phyloP scores from a whole-genome alignment of 495 filamentous ascomycete genomes.

The Xylaria venustula region DNA sequence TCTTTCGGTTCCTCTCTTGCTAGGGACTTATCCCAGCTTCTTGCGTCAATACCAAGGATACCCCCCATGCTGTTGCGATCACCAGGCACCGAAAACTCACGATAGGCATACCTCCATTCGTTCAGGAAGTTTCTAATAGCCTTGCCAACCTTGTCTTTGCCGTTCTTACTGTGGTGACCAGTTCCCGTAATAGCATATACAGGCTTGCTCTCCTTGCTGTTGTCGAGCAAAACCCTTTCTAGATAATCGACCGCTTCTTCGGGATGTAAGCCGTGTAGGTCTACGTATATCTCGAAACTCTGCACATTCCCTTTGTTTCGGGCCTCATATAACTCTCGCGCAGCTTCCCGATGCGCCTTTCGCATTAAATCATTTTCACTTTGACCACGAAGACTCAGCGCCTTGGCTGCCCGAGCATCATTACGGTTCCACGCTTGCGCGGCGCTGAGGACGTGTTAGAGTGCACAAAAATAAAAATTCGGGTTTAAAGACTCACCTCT shows the following conservation, averaged over 20 bases:
- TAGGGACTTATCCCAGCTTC: slow-evolving; percentile 78
- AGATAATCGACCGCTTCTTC: slow-evolving; percentile 97
- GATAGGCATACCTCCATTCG: slow-evolving; percentile 93
- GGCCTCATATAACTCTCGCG: slow-evolving; percentile 87
- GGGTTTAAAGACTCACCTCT: slow-evolving; percentile 61
- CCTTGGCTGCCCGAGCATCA: slow-evolving; percentile 94
- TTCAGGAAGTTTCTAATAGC: slow-evolving; percentile 86
- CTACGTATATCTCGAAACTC: slow-evolving; percentile 81
- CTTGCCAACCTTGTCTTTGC: slow-evolving; percentile 98
- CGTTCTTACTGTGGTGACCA: slow-evolving; percentile 96
- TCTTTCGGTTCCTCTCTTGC: slow-evolving; percentile 45
- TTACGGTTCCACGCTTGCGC: slow-evolving; percentile 99
- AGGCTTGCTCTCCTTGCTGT: slow-evolving; percentile 67
- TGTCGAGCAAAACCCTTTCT: slow-evolving; percentile 79
- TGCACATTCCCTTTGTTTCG: slow-evolving; percentile 71
- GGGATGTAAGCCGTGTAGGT: slow-evolving; percentile 93
- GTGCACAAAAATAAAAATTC: not conserved
- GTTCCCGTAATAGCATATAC: slow-evolving; percentile 96
- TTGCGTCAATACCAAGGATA: slow-evolving; percentile 89
- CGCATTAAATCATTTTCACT: slow-evolving; percentile 97
- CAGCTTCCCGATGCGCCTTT: slow-evolving; percentile 93
- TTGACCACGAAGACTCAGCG: slow-evolving; percentile 88
- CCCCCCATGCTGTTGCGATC: slow-evolving; percentile 89
- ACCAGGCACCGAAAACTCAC: slow-evolving; percentile 93
- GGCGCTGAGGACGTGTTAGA: slow-evolving; percentile 57